Base-by-base conservation (phyloP, 495 filamentous ascomycete genomes). In the Pyrenula aspistea region DNA sequence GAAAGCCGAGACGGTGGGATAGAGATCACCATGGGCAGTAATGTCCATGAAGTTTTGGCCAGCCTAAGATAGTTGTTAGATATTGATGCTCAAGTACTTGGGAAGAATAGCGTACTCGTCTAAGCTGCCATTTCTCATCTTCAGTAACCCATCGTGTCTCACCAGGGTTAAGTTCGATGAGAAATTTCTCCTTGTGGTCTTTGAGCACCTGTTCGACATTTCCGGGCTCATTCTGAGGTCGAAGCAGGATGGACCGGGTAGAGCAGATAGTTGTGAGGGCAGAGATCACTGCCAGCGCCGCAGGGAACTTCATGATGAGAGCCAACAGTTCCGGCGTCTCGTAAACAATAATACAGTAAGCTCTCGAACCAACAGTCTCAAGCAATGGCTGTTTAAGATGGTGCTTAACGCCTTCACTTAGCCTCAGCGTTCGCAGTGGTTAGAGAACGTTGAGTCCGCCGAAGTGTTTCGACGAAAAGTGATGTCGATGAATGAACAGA, bases 31-130 rank as follows among this genome's bases (percentile, higher is more conserved):
- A 69, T 36, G 80, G 73, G 88, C 80, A 55, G 93, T 96, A 62
- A 98, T 88, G 70, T 98, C 93, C 77, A 98, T 95, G 74, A 98
- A 98, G 61, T 85, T 90, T 50, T 83, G 73, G 53, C 90, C 89
- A 61, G 87, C 75, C 92, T 95, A 59, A 62, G 51, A 25, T 52
- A 56, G 15, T 52, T 24, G 22, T 62, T 25, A 48, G 56, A 20
- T n/a, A n/a, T 3, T 49, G 19, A 23, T 22, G 0, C 21, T 49
- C 20, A 8, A 20, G 2, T 10, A 49, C 25, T 21, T 25, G 12
- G 25, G 21, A 12, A 51, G 56, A 49, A 55, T 58, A 22, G 70
- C 83, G 56, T 80, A 95, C 90, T 61, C 91, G 74, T 68, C 87
- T 84, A 58, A 97, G 73, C 60, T 80, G 82, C 87, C 94, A 96